Base-by-base conservation (phyloP, 192 early-diverging fungal species). In the Backusella tuberculispora region DNA sequence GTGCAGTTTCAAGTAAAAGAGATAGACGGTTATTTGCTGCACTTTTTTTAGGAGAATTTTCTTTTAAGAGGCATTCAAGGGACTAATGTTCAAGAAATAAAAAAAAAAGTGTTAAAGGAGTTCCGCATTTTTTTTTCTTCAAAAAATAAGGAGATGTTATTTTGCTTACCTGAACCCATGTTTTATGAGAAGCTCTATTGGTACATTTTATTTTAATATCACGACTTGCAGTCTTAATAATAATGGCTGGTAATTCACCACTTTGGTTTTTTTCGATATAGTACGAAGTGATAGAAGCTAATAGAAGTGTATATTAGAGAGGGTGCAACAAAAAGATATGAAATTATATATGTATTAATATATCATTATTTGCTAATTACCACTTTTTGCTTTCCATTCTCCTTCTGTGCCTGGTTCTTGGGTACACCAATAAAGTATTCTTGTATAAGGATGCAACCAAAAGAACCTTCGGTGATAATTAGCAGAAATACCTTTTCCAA, bases 391-490 rank as follows among this genome's bases (percentile, higher is more conserved):
- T 38, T 79, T 77, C n/a, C 78, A 74, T 46, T 82, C 80, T 46
- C 74, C 71, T 40, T 82, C 79, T 41, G 74, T 77, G 10, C 84
- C 83, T 40, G 92, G 91, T 47, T 89, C 88, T 74, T 86, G 84
- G 53, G 82, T 84, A 76, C 88, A 90, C 93, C 93, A 94, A 77
- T 94, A 91, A 43, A 94, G 75, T 40, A 89, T 90, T 74, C 89
- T 89, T 24, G 90, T 92, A 60, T 93, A 94, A n/a, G 93, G 93
- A 71, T 93, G 92, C 15, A 94, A 83, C 93, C 93, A 94, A 66
- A 93, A 92, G 85, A 89, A 94, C 9, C 93, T 85, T 74, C 83
- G 73, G 66, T 94, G 91, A 13, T 83, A 83, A 40, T 90, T 88
- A 71, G 89, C 92, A 26, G 83, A 86, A 24, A 82, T 83, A 34